Conservation (phyloP, 2,329 filamentous ascomycete genomes). For the Botrytis cinerea region DNA sequence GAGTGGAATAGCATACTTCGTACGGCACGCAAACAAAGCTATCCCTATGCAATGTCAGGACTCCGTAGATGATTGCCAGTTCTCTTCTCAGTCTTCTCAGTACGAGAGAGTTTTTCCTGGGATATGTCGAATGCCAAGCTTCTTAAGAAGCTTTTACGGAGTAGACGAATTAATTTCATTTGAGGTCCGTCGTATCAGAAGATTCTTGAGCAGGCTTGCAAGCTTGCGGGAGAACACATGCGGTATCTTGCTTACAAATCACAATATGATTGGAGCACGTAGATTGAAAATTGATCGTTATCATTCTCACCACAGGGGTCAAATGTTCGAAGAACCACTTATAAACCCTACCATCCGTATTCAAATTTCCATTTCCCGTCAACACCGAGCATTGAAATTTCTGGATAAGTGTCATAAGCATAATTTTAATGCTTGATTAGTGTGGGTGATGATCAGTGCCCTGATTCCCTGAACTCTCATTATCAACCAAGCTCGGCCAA, state of each 20-base stretch:
- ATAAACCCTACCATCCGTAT: conserved; percentile 15
- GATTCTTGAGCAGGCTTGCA: not conserved
- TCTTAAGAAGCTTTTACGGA: not conserved
- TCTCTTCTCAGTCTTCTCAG: not conserved
- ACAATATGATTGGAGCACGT: not conserved
- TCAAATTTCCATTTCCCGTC: conserved; percentile 9
- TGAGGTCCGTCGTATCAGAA: not conserved
- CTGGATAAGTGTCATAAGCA: conserved; percentile 11
- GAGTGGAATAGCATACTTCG: not conserved
- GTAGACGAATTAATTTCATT: conserved; percentile 1
- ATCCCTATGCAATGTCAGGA: not conserved
- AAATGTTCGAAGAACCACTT: not conserved
- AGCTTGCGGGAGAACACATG: not conserved
- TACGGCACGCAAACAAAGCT: not conserved
- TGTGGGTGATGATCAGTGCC: not conserved
- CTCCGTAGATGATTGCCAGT: not conserved
- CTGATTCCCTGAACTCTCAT: not conserved
- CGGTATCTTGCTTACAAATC: conserved; percentile 1
- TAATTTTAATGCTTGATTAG: conserved; percentile 19
- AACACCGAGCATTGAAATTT: not conserved
- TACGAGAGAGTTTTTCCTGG: not conserved
- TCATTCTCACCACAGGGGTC: conserved; percentile 10
- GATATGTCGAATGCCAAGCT: not conserved
- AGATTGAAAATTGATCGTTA: not conserved
- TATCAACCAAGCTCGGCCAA: conserved; percentile 7